These are phyloP conservation scores for Fusarium goolgardi DNA, from an alignment of 2,329 filamentous ascomycete genomes.

Conservation along the genomic window DNA sequence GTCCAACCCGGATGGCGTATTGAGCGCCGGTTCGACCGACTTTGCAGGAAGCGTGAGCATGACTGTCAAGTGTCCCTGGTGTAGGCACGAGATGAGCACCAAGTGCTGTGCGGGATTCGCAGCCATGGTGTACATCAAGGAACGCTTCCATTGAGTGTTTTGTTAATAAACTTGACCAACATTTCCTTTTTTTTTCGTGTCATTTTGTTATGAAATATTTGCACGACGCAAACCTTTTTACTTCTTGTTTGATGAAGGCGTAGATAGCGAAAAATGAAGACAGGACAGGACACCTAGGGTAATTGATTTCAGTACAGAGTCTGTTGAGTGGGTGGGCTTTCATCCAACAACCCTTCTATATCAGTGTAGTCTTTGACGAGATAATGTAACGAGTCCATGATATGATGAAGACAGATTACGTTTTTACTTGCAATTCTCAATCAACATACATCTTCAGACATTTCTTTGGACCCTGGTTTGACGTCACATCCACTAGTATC, in stretches of 20 bases:
- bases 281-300: slow-evolving; percentile 3
- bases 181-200: neutral
- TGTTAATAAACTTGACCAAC: neutral
- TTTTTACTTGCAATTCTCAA: neutral
- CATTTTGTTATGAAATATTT: slow-evolving; percentile 7
- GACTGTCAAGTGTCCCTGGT: slow-evolving; percentile 77
- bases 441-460: neutral
- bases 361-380: slow-evolving; percentile 33
- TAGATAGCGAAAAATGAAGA: slow-evolving; percentile 4
- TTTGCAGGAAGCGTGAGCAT: slow-evolving; percentile 69
- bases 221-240: slow-evolving; percentile 39
- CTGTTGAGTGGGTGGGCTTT: neutral
- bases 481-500: slow-evolving; percentile 35
- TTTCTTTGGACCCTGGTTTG: slow-evolving; percentile 23
- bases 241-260: slow-evolving; percentile 9
- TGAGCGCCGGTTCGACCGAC: slow-evolving; percentile 60
- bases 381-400: slow-evolving; percentile 42
- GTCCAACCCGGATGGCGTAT: slow-evolving; percentile 67
- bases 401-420: slow-evolving; percentile 28
- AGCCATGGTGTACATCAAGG: slow-evolving; percentile 73
- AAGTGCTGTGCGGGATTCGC: slow-evolving; percentile 76
- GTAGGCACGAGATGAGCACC: slow-evolving; percentile 75
- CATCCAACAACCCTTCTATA: slow-evolving; percentile 11
- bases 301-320: slow-evolving; percentile 14
- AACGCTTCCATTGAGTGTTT: slow-evolving; percentile 64